Evolutionary conservation across 306 rosid species (phyloP).

Genomic region (Betula pendula): DNA sequence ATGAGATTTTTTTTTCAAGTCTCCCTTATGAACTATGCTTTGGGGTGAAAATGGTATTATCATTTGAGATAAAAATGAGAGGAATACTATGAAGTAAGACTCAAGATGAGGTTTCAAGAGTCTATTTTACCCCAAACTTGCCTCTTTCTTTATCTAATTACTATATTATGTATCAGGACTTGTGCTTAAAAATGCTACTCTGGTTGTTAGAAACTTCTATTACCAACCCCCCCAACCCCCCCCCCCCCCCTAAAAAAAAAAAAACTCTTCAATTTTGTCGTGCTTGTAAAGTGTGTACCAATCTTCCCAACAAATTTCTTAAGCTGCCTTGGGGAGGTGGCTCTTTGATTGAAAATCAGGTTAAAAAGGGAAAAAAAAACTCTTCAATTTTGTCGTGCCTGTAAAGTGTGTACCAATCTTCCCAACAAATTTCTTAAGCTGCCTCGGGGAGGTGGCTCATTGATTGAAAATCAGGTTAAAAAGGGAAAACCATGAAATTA

Average conservation of each 20-base stretch:
- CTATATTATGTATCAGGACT: not conserved
- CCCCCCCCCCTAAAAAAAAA: not conserved
- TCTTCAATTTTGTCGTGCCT: no score
- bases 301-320: not conserved
- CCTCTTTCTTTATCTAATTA: not conserved
- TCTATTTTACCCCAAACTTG: not conserved
- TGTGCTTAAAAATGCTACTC: not conserved
- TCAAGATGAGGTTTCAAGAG: slow-evolving; percentile 3
- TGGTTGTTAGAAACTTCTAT: not conserved
- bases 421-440: no score
- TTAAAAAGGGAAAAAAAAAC: no score
- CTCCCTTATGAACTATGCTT: not conserved
- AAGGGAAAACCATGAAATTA: not conserved
- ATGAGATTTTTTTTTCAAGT: not conserved
- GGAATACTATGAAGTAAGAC: slow-evolving; percentile 3
- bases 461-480: no score
- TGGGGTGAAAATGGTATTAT: not conserved
- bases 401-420: no score
- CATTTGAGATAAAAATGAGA: slow-evolving; percentile 13
- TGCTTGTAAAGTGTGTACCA: not conserved
- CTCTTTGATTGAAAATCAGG: no score
- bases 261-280: not conserved
- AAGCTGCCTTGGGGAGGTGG: no score
- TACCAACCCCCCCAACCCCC: not conserved
- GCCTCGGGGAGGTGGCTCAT: no score